These are phyloP conservation scores for Takashimella tepidaria DNA, from an alignment of 1,284 basidiomycete species.

Conservation along the genomic window DNA sequence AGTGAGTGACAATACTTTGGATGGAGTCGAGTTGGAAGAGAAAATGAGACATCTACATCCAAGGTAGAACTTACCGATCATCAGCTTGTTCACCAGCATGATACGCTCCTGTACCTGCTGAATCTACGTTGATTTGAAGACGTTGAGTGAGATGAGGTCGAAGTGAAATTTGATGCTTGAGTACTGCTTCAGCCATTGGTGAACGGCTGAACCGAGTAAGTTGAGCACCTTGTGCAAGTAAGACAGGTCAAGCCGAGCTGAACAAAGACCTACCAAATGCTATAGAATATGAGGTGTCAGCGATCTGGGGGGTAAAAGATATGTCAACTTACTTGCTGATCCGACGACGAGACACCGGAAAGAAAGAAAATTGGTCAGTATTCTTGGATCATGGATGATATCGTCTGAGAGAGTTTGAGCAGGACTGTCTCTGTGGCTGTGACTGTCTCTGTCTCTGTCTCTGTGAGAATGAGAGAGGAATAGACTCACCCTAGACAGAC, in stretches of 20 bases:
- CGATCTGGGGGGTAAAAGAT: background rate
- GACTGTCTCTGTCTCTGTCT: too few species aligned
- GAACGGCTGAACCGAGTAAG: conserved; percentile 29
- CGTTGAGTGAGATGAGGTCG: conserved; percentile 19
- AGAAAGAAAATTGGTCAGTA: conserved; percentile 8
- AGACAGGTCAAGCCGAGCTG: background rate
- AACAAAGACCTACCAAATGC: conserved; percentile 30
- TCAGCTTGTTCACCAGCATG: conserved; percentile 48
- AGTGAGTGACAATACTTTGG: too few species aligned
- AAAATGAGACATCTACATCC: too few species aligned
- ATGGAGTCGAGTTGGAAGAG: too few species aligned
- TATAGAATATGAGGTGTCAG: conserved; percentile 4
- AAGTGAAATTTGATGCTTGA: conserved; percentile 34
- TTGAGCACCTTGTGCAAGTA: background rate
- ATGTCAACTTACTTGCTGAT: background rate
- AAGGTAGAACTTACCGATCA: conserved; percentile 27
- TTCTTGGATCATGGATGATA: background rate
- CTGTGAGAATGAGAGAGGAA: too few species aligned
- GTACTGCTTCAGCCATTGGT: conserved; percentile 49
- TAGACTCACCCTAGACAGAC: conserved; percentile 45
- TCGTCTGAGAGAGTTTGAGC: background rate
- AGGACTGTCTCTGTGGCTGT: too few species aligned
- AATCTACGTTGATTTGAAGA: conserved; percentile 39
- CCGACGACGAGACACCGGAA: background rate
- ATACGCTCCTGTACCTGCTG: conserved; percentile 48